Percentiles rank a stretch among this genome's conserved stretches.
These are phyloP conservation scores for Podaxis sp. DNA, from an alignment of 768 basidiomycete species.

Conservation along the genomic window DNA sequence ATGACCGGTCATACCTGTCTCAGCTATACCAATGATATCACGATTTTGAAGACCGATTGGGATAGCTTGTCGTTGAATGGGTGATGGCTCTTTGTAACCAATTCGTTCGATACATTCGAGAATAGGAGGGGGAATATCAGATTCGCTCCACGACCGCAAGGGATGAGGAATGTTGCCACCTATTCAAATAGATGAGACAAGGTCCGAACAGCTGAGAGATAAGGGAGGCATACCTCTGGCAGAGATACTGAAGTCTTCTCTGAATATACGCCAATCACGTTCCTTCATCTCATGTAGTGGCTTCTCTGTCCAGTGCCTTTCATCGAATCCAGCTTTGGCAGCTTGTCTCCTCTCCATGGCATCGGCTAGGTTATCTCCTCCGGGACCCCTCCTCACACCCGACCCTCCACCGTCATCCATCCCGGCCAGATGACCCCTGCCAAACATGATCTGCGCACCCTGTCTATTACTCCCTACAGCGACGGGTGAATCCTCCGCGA, in stretches of 20 bases:
- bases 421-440: conserved; percentile 78
- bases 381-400: conserved; percentile 36
- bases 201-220: conserved; percentile 2
- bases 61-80: conserved; percentile 98
- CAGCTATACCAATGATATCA: conserved; percentile 97
- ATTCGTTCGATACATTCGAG: conserved; percentile 84
- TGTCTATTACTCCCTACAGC: conserved; percentile 72
- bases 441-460: conserved; percentile 88
- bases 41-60: conserved; percentile 97
- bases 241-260: conserved; percentile 97
- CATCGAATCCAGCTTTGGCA: conserved; percentile 80
- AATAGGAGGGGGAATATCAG: conserved; percentile 74
- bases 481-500: conserved; percentile 71
- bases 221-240: conserved; percentile 63
- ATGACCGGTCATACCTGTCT: conserved; percentile 71
- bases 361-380: conserved; percentile 66
- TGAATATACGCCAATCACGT: conserved; percentile 98
- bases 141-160: conserved; percentile 89
- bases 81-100: conserved; percentile 95
- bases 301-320: conserved; percentile 98
- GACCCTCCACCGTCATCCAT: conserved; percentile 76
- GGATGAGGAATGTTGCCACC: conserved; percentile 95
- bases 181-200: conserved; percentile 28
- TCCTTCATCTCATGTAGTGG: conserved; percentile 92
- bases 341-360: conserved; percentile 81